phyloP scores from a whole-genome alignment of 2,329 filamentous ascomycete genomes.

The Diaporthe batatas region DNA sequence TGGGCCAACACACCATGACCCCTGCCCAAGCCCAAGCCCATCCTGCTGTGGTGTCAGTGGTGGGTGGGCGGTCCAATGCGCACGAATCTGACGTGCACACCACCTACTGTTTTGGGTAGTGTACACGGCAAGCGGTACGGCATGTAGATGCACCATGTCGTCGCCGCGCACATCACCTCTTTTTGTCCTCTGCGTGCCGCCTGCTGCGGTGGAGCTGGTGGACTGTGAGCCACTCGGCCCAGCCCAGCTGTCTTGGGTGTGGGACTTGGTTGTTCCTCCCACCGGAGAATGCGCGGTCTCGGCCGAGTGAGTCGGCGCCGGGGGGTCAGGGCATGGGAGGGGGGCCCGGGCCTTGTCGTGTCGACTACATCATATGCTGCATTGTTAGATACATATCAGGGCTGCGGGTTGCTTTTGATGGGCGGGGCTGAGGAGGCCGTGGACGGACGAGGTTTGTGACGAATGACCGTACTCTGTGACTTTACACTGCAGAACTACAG shows the following conservation, averaged over 20 bases:
- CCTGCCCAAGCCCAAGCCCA: neutral
- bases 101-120: neutral
- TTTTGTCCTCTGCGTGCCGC: neutral
- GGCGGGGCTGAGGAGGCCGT: neutral
- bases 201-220: neutral
- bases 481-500: too few relatives aligned
- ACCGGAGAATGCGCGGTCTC: neutral
- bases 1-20: neutral
- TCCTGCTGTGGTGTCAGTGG: neutral
- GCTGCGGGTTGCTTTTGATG: neutral
- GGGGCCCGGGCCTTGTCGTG: neutral
- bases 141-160: neutral
- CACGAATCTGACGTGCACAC: too few relatives aligned
- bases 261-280: too few relatives aligned
- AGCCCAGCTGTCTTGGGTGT: neutral
- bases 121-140: neutral
- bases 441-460: neutral
- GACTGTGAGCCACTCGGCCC: neutral
- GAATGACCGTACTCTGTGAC: neutral
- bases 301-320: conserved; percentile 1
- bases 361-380: neutral
- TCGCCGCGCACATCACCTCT: neutral
- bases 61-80: neutral
- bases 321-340: neutral
- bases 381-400: neutral